Conservation (phyloP, 2,329 filamentous ascomycete species). For the Diaporthe humulicola region DNA sequence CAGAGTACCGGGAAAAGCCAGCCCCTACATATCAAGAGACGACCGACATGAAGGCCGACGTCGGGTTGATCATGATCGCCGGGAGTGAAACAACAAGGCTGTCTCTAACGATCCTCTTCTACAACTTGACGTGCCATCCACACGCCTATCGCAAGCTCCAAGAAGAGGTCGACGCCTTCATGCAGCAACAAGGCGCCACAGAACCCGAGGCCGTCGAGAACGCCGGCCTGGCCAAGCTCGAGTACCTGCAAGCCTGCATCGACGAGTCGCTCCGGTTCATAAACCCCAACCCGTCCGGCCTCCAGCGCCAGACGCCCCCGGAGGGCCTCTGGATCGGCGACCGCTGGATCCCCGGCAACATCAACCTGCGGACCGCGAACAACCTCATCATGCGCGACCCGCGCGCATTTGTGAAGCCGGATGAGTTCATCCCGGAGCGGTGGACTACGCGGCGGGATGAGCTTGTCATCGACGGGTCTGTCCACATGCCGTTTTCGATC, state of each 20-base stretch:
- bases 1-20: background rate
- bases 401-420: slow-evolving; percentile 40
- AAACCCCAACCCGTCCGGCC: slow-evolving; percentile 8
- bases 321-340: slow-evolving; percentile 21
- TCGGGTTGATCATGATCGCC: background rate
- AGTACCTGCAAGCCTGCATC: slow-evolving; percentile 22
- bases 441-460: slow-evolving; percentile 45
- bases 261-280: slow-evolving; percentile 3
- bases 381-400: slow-evolving; percentile 15
- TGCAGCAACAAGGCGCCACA: slow-evolving; percentile 47
- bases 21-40: background rate
- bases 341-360: slow-evolving; percentile 22
- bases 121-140: slow-evolving; percentile 63
- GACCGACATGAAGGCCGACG: slow-evolving; percentile 1
- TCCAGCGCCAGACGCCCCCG: slow-evolving; percentile 7
- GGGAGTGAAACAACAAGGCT: slow-evolving; percentile 15
- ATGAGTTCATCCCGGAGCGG: slow-evolving; percentile 50
- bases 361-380: slow-evolving; percentile 15
- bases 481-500: background rate
- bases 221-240: background rate
- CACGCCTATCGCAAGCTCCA: slow-evolving; percentile 71
- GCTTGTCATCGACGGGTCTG: background rate
- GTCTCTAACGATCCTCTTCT: slow-evolving; percentile 5
- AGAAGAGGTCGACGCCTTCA: slow-evolving; percentile 75
- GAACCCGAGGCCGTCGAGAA: background rate